Conservation (phyloP, 2,329 filamentous ascomycete species). For the Cordyceps cicadae region DNA sequence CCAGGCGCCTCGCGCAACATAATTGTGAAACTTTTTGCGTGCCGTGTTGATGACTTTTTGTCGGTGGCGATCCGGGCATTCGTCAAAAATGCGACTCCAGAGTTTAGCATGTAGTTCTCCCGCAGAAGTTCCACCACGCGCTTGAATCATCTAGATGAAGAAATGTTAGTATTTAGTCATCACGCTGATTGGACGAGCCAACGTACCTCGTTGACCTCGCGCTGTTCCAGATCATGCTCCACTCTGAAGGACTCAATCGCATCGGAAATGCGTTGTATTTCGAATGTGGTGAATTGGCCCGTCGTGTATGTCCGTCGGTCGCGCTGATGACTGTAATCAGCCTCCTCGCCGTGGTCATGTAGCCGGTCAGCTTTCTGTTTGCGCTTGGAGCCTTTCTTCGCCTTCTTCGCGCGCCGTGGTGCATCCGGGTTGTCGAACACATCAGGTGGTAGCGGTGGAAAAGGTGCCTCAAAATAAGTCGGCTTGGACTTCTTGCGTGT, state of each 20-base stretch:
- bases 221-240: conserved; percentile 33
- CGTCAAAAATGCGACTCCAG: conserved; percentile 40
- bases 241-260: conserved; percentile 38
- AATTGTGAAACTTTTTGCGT: conserved; percentile 51
- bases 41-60: background rate
- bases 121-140: conserved; percentile 27
- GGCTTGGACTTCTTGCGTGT: conserved; percentile 42
- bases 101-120: conserved; percentile 33
- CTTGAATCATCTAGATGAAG: conserved; percentile 27
- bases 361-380: conserved; percentile 9
- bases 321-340: background rate
- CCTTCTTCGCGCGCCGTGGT: conserved; percentile 15
- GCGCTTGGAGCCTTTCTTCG: conserved; percentile 4
- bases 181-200: conserved; percentile 20
- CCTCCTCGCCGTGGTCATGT: conserved; percentile 18
- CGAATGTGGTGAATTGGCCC: conserved; percentile 36
- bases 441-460: conserved; percentile 15
- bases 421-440: conserved; percentile 22
- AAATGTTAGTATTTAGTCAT: conserved; percentile 8
- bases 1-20: conserved; percentile 43
- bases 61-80: conserved; percentile 42
- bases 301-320: conserved; percentile 20
- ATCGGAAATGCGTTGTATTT: conserved; percentile 32
- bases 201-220: conserved; percentile 38
- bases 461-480: conserved; percentile 33